phyloP scores from a whole-genome alignment of 2,329 filamentous ascomycete genomes.

The Cordyceps cicadae region DNA sequence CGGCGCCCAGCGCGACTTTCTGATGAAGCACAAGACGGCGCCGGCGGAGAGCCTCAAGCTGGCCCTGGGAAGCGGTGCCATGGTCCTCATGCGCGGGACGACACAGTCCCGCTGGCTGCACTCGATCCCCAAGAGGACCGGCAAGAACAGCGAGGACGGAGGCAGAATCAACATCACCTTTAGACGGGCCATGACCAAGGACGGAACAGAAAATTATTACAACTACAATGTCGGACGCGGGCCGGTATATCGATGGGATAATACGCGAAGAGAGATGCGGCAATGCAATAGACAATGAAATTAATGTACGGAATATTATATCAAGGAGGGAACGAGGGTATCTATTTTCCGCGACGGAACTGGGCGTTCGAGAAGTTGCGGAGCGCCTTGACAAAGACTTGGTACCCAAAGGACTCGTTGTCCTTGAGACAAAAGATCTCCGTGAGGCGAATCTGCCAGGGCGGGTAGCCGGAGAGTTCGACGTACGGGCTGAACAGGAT shows the following conservation, averaged over 20 bases:
- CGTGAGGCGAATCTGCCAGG: slow-evolving; percentile 90
- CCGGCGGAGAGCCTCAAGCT: slow-evolving; percentile 37
- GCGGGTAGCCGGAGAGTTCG: slow-evolving; percentile 83
- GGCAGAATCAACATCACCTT: slow-evolving; percentile 73
- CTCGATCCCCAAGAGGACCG: slow-evolving; percentile 66
- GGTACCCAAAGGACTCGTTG: slow-evolving; percentile 81
- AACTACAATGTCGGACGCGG: slow-evolving; percentile 72
- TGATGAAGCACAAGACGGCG: slow-evolving; percentile 68
- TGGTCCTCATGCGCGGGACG: slow-evolving; percentile 67
- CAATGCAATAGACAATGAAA: slow-evolving; percentile 23
- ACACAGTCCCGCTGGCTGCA: slow-evolving; percentile 75
- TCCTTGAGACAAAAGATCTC: slow-evolving; percentile 81
- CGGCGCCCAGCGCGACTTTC: slow-evolving; percentile 64
- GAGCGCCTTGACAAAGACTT: slow-evolving; percentile 80
- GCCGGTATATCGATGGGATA: slow-evolving; percentile 60
- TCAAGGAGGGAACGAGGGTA: slow-evolving; percentile 10
- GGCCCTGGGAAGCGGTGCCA: slow-evolving; percentile 59
- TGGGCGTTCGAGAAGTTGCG: slow-evolving; percentile 80
- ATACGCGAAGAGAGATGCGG: slow-evolving; percentile 40
- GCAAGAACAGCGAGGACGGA: slow-evolving; percentile 52
- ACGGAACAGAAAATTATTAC: slow-evolving; percentile 75
- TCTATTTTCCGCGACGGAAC: slow-evolving; percentile 69
- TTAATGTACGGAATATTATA: background rate
- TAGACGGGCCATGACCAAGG: slow-evolving; percentile 59
- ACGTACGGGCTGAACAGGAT: slow-evolving; percentile 80